Conservation (phyloP, 805 yeast genomes). For the Millerozyma miso region DNA sequence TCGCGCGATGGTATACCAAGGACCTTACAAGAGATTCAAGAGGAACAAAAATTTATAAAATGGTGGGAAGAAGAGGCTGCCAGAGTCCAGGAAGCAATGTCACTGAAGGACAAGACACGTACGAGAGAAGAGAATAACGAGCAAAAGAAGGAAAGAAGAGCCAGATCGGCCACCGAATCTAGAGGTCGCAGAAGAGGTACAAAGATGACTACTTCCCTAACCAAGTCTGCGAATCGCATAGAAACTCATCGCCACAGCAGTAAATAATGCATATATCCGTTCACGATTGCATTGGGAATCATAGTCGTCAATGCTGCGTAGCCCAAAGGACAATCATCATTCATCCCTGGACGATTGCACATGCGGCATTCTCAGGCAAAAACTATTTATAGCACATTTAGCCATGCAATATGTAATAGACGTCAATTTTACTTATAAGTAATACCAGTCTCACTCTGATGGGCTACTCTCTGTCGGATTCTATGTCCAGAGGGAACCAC, state of each 20-base stretch:
- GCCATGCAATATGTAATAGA: neutral
- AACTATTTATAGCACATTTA: neutral
- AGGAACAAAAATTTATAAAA: conserved; percentile 76
- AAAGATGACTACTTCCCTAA: too few species aligned
- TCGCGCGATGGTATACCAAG: conserved; percentile 12
- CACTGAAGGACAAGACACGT: neutral
- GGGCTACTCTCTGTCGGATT: conserved; percentile 8
- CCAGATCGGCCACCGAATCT: neutral
- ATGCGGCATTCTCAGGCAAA: too few species aligned
- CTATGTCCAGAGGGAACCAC: conserved; percentile 63
- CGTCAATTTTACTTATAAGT: neutral
- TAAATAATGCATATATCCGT: too few species aligned
- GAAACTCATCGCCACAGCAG: too few species aligned
- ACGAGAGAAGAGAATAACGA: neutral
- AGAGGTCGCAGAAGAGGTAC: neutral
- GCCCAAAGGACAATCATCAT: too few species aligned
- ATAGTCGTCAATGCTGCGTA: too few species aligned
- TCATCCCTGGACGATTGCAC: too few species aligned
- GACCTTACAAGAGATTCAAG: conserved; percentile 65
- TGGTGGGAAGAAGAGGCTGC: conserved; percentile 86
- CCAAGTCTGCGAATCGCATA: too few species aligned
- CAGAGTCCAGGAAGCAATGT: conserved; percentile 49
- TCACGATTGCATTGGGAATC: too few species aligned
- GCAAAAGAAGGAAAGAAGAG: neutral
- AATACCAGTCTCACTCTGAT: neutral